Base-by-base conservation (phyloP, 2,329 filamentous ascomycete genomes). In the Sphaerulina vaccinii region DNA sequence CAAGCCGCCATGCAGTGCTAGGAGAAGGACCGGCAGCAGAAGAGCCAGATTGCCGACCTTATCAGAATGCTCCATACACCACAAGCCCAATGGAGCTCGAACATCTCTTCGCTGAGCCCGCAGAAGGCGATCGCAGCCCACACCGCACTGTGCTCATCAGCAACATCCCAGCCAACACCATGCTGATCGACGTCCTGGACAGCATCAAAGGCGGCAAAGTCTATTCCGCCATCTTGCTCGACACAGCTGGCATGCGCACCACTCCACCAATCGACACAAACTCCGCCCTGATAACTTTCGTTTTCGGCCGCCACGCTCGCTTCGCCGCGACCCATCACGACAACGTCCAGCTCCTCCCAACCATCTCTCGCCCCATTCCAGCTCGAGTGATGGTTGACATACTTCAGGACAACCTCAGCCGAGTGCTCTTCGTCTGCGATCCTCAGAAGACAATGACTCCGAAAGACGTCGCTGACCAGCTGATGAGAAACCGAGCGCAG, bases 101-200 rank as follows among this genome's bases (percentile, higher is more conserved):
- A 18, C 48, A 56, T 2, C 51, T 58, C 22, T 58, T 54, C 46
- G 39, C 49, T 27, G 35, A 16, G 1, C 15, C 32, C 2, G 33
- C 37, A 18, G 33, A 38, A 18, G 29, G 19, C 13, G 47, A 57
- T 15, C 46, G 10, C 1, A 19, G 46, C 19, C 36, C 49, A 3
- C 40, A 49, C 16, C 59, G 61, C 2, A 61, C 59, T 1, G 58
- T 65, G 5, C 40, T 61, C 22, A 57, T 67, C 33, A 55, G 32
- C 37, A 56, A 57, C 42, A 54, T 67, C 24, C 55, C 62, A 2
- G 13, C 52, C 1, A 49, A 43, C 15, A 58, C 54, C 16, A 52
- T 49, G 1, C 50, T 65, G 8, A 37, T 54, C 36, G 49, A 60
- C 3, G 48, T 65, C 11, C 56, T 66, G 18, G 53, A 58, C n/a